Conservation (phyloP, 768 basidiomycete species). For the Lactifluus hygrophoroides region DNA sequence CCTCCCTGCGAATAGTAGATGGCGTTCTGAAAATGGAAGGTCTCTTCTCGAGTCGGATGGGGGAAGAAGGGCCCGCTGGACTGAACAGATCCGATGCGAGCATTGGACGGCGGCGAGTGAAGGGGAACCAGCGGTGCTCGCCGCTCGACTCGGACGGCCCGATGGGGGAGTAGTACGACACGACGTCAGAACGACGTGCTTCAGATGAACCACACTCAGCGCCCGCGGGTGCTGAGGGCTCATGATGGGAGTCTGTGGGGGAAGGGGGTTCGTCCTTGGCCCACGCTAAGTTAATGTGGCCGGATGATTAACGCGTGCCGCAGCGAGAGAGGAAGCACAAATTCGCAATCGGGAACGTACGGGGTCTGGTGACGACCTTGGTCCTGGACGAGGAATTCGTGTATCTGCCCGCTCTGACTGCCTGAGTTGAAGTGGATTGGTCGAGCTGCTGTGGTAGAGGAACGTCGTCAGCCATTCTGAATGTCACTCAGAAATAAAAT, state of each 20-base stretch:
- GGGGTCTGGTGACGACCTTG: constrained; percentile 12
- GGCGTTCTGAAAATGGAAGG: neutral
- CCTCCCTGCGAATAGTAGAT: neutral
- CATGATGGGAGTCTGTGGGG: constrained; percentile 31
- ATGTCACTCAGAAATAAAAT: too few species aligned
- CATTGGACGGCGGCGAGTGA: constrained; percentile 45
- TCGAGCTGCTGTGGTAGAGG: neutral
- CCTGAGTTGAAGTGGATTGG: neutral
- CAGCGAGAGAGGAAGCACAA: neutral
- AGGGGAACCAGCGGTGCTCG: constrained; percentile 58
- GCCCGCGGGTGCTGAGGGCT: constrained; percentile 22
- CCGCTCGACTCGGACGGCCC: constrained; percentile 22
- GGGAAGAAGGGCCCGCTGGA: neutral
- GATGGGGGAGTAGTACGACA: constrained; percentile 43
- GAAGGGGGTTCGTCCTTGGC: constrained; percentile 21
- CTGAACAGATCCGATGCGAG: neutral
- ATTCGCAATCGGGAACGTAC: neutral
- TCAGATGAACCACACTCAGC: constrained; percentile 29
- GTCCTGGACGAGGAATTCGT: neutral
- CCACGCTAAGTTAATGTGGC: constrained; percentile 8
- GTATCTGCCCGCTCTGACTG: too few species aligned
- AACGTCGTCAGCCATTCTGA: too few species aligned
- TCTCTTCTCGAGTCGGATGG: constrained; percentile 1
- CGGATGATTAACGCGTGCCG: neutral
- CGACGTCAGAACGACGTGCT: constrained; percentile 42